Evolutionary conservation across 2,329 filamentous ascomycete genomes (phyloP).

Genomic region (Pseudogymnoascus sp.): DNA sequence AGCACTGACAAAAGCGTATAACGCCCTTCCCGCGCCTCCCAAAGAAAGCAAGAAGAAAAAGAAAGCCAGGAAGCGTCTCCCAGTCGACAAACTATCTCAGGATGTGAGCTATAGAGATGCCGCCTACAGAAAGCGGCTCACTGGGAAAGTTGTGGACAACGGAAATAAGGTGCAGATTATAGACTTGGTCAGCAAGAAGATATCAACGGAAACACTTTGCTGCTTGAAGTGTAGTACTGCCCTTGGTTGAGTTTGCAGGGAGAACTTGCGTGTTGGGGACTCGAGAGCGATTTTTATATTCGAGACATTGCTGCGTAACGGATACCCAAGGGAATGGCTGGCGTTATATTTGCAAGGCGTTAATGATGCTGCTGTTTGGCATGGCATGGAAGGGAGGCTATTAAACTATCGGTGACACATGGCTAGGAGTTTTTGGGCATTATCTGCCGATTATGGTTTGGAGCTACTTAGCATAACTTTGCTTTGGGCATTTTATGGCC

Average conservation of each 20-base stretch:
- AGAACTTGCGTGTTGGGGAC: neutral
- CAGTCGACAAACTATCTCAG: neutral
- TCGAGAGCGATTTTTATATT: neutral
- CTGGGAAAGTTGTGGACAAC: constrained; percentile 11
- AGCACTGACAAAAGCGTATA: constrained; percentile 22
- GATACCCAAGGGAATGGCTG: neutral
- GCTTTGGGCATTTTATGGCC: neutral
- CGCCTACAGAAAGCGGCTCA: constrained; percentile 11
- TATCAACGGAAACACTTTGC: constrained; percentile 16
- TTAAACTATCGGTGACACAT: neutral
- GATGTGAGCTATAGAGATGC: constrained; percentile 4
- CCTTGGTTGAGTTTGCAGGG: constrained; percentile 14
- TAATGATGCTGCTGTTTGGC: neutral
- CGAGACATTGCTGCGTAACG: neutral
- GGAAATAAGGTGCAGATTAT: constrained; percentile 19
- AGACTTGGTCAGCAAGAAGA: constrained; percentile 13
- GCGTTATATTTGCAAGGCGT: neutral
- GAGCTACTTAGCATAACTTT: neutral
- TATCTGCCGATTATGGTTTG: neutral
- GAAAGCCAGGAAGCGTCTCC: constrained; percentile 17
- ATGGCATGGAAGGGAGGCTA: neutral
- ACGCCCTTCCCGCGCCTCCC: neutral
- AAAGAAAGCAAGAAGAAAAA: constrained; percentile 9
- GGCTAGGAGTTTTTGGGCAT: neutral
- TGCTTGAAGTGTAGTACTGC: constrained; percentile 23